Evolutionary conservation across 2,329 filamentous ascomycete species (phyloP), one percentile per base, ranked within the genome.

Genomic region (Xylogone sp.): DNA sequence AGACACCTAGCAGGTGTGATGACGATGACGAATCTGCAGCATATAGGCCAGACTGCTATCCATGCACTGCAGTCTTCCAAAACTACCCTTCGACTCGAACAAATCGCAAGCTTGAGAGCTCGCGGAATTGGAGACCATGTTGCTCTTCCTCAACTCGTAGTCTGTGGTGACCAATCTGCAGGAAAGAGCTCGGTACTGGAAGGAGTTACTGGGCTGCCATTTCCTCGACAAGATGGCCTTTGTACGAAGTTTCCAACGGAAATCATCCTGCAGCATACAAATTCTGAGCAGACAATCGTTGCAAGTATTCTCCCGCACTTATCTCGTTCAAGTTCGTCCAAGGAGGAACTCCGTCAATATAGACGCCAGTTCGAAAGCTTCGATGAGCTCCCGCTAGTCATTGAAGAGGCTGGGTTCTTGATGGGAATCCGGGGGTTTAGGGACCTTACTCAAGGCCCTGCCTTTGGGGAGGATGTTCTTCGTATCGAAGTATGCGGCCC

Each of bases 201-300:
- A 57, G 54, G 63, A 42, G 9, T 69, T 46, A 72, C 69, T 1
- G 59, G 61, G 1, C 56, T 73, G 1, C 62, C 65, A 1, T 72
- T 75, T 51, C 71, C 72, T 13, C 65, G 64, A 2, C 60, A 65
- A 13, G 62, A 61, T 29, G 67, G 65, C 2, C 59, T 72, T 2
- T 75, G 71, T 43, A 75, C 72, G 5, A 59, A 69, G 1, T 75
- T 73, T 51, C 68, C 71, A 2, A 75, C 72, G 0, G 66, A 75
- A 52, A 71, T 76, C 21, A 69, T 70, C 3, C 69, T 68, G 13
- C 55, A 55, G 20, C 53, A 60, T 10, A 49, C 59, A n/a, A 54
- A 58, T 22, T 43, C 39, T 34, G 13, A 34, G 24, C 24, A 19
- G 6, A 49, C 13, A 19, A 59, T 62, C 22, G 52, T 46, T 10